These are phyloP conservation scores for Cordia subcordata DNA, from an alignment of 257 asterid species.

Conservation along the genomic window DNA sequence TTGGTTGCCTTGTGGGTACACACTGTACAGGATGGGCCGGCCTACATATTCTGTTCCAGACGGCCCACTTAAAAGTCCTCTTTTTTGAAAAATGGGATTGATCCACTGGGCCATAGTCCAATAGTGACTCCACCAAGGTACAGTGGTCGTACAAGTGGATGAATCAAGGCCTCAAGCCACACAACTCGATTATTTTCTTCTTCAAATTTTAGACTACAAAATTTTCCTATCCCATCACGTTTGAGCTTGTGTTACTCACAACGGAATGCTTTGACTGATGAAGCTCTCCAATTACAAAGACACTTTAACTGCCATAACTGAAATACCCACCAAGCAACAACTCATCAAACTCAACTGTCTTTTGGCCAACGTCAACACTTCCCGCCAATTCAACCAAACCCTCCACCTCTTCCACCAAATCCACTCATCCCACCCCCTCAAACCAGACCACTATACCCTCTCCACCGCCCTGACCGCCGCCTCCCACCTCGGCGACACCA, in stretches of 20 bases:
- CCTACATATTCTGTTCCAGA: too few species aligned
- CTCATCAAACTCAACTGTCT: conserved; percentile 53
- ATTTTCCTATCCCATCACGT: too few species aligned
- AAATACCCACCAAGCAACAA: conserved; percentile 29
- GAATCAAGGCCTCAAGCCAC: too few species aligned
- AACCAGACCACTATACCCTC: conserved; percentile 74
- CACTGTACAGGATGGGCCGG: too few species aligned
- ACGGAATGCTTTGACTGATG: conserved; percentile 1
- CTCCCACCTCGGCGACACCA: conserved; percentile 32
- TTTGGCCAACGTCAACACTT: conserved; percentile 39
- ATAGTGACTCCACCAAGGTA: too few species aligned
- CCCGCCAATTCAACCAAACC: conserved; percentile 34
- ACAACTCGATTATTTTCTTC: too few species aligned
- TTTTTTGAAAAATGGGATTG: too few species aligned
- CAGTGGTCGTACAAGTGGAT: too few species aligned
- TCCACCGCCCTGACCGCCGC: conserved; percentile 70
- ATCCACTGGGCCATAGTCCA: too few species aligned
- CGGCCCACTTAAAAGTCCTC: too few species aligned
- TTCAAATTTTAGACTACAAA: too few species aligned
- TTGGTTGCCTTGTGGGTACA: too few species aligned
- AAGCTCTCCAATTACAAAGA: conserved; percentile 3
- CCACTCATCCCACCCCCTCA: conserved; percentile 45
- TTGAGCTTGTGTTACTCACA: not conserved
- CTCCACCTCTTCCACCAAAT: conserved; percentile 49
- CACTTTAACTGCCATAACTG: conserved; percentile 10